Evolutionary conservation across 371 early-diverging fungal species (phyloP).

Genomic region (Dichotomocladium elegans): DNA sequence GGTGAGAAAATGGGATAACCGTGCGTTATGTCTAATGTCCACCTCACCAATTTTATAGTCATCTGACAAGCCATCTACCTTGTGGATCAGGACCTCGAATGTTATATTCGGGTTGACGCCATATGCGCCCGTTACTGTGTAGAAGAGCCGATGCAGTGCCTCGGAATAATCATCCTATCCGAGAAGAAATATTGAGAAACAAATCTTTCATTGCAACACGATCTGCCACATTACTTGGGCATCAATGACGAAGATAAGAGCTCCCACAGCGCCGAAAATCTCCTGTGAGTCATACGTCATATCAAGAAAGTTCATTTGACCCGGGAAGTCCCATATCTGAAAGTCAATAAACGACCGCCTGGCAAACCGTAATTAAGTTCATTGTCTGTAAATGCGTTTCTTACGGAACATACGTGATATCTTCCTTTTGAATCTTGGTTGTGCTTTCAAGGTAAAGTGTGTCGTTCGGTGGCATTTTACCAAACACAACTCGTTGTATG

Average conservation of each 20-base stretch:
- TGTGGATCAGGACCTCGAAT: conserved; percentile 93
- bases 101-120: conserved; percentile 78
- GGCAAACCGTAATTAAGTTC: not conserved
- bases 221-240: conserved; percentile 59
- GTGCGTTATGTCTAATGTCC: no score
- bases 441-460: conserved; percentile 89
- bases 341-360: conserved; percentile 83
- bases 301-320: conserved; percentile 84
- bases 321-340: conserved; percentile 94
- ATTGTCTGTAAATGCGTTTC: not conserved
- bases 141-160: conserved; percentile 70
- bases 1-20: no score
- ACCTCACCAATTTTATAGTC: conserved; percentile 91
- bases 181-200: not conserved
- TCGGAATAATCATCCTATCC: conserved; percentile 83
- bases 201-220: not conserved
- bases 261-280: conserved; percentile 75
- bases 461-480: conserved; percentile 89
- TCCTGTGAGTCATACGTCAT: conserved; percentile 65
- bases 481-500: conserved; percentile 91
- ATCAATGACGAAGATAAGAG: conserved; percentile 92
- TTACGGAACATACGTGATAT: conserved; percentile 56
- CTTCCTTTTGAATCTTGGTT: conserved; percentile 72
- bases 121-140: conserved; percentile 75
- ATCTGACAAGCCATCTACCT: conserved; percentile 93